phyloP scores from a whole-genome alignment of 176 grass and related monocot genomes.

The Lolium perenne region DNA sequence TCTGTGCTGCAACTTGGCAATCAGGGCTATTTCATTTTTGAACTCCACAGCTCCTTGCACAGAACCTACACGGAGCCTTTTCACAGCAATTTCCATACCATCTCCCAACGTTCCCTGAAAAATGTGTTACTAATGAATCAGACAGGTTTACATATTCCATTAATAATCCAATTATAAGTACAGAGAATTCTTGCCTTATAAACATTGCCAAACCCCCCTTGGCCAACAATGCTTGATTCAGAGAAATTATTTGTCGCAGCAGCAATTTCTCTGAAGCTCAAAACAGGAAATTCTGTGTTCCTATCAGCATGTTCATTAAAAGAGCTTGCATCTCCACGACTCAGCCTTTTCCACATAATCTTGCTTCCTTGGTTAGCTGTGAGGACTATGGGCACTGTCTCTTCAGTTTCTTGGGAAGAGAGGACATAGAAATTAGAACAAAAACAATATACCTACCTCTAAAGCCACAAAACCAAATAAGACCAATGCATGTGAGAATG shows the following conservation, averaged over 20 bases:
- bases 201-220: constrained; percentile 70
- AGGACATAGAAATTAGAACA: neutral
- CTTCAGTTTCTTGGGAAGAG: neutral
- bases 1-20: constrained; percentile 60
- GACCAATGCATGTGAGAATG: constrained; percentile 29
- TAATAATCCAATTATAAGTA: neutral
- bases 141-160: neutral
- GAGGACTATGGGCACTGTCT: neutral
- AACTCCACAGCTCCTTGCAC: constrained; percentile 51
- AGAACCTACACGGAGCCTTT: constrained; percentile 47
- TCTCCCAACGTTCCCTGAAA: constrained; percentile 38
- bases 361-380: constrained; percentile 24
- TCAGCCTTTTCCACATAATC: neutral
- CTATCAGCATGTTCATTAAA: neutral
- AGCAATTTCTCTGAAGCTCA: constrained; percentile 43
- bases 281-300: constrained; percentile 13
- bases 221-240: constrained; percentile 50
- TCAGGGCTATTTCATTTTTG: constrained; percentile 52
- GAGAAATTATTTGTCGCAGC: constrained; percentile 59
- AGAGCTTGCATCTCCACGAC: neutral
- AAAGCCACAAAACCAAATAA: constrained; percentile 23
- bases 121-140: neutral
- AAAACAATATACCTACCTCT: constrained; percentile 33
- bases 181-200: constrained; percentile 49
- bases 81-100: constrained; percentile 36